phyloP scores from a whole-genome alignment of 768 basidiomycete species.

The Panaeolus cyanescens region DNA sequence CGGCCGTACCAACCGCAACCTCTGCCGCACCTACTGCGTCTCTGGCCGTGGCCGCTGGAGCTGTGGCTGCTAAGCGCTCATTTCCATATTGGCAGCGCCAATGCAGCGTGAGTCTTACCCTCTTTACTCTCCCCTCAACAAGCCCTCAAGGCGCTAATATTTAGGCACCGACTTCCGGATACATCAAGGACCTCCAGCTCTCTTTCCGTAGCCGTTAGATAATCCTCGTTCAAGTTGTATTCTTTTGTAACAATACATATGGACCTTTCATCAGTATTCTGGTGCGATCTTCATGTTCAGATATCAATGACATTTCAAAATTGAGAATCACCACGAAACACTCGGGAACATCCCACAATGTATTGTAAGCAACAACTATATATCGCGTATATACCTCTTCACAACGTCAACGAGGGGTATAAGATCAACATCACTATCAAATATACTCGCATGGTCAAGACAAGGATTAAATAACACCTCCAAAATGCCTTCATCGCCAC shows the following conservation, averaged over 20 bases:
- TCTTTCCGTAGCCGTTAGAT: no score
- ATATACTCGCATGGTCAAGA: conserved; percentile 43
- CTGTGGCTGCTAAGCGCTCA: neutral
- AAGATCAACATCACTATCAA: conserved; percentile 34
- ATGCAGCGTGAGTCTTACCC: no score
- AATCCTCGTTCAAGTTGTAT: no score
- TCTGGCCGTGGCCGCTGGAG: neutral
- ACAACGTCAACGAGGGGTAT: conserved; percentile 30
- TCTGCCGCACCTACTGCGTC: neutral
- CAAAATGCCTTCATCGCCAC: conserved; percentile 15
- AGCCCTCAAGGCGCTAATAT: neutral
- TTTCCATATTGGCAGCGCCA: no score
- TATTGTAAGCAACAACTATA: neutral
- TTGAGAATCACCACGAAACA: no score
- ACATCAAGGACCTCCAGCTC: no score
- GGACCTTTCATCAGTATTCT: no score
- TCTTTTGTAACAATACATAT: no score
- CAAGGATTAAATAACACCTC: conserved; percentile 39
- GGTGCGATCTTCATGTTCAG: no score
- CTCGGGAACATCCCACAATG: neutral
- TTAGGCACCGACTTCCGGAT: no score
- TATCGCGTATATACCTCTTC: conserved; percentile 18
- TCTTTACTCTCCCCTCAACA: no score
- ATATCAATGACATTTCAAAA: neutral
- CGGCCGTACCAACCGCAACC: neutral